Evolutionary conservation across 2,329 filamentous ascomycete species (phyloP).

Genomic region (Talaromyces verruculosus): DNA sequence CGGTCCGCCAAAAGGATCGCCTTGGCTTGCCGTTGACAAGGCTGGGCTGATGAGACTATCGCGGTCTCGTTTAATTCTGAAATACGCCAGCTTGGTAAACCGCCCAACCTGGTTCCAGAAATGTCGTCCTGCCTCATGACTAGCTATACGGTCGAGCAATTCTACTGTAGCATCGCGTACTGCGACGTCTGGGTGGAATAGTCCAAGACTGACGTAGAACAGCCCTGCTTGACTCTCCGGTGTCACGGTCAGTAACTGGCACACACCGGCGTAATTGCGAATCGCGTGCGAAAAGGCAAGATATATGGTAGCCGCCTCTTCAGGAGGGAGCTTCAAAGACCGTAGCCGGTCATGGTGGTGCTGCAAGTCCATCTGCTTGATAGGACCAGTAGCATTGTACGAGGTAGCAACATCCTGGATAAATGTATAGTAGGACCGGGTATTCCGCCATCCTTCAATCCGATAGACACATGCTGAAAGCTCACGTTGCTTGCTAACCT

Average conservation of each 20-base stretch:
- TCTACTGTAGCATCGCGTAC: conserved; percentile 76
- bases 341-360: conserved; percentile 91
- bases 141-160: conserved; percentile 75
- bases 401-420: conserved; percentile 65
- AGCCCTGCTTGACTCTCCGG: conserved; percentile 84
- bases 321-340: conserved; percentile 72
- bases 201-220: conserved; percentile 84
- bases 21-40: conserved; percentile 10
- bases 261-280: conserved; percentile 80
- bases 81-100: conserved; percentile 84
- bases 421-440: conserved; percentile 91
- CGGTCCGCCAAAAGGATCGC: conserved; percentile 24
- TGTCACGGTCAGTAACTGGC: conserved; percentile 75
- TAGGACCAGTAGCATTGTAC: conserved; percentile 39
- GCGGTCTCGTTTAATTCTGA: conserved; percentile 69
- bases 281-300: conserved; percentile 73
- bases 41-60: conserved; percentile 34
- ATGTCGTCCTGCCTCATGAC: conserved; percentile 87
- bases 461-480: conserved; percentile 86
- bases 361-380: conserved; percentile 65
- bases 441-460: conserved; percentile 96
- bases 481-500: conserved; percentile 75
- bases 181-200: conserved; percentile 84
- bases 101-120: conserved; percentile 86
- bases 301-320: conserved; percentile 81